Conservation (phyloP, 106 monocot species). For the Dendrobium catenatum region DNA sequence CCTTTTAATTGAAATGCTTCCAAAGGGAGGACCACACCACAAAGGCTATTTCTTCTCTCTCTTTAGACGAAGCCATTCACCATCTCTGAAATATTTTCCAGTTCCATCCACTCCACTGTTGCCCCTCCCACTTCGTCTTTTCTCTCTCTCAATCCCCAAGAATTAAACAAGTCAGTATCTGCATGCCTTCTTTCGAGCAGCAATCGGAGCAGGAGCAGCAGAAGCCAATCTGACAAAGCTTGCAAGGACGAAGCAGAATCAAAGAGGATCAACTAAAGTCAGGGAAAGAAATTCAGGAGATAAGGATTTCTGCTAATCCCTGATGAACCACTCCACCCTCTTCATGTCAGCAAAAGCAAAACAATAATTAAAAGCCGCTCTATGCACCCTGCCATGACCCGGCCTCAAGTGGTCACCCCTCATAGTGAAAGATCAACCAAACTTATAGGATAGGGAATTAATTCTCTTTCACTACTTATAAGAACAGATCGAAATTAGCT, state of each 20-base stretch:
- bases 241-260: not conserved
- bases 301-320: constrained; percentile 21
- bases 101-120: constrained; percentile 28
- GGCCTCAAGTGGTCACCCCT: not conserved
- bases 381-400: not conserved
- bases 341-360: not conserved
- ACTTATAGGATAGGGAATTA: not conserved
- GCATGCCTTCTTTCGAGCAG: not conserved
- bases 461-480: not conserved
- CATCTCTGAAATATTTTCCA: constrained; percentile 32
- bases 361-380: constrained; percentile 11
- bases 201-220: not conserved
- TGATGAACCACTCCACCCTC: constrained; percentile 14
- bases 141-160: not conserved
- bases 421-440: not conserved
- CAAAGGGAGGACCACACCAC: too few species aligned
- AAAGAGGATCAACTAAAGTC: not conserved
- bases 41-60: too few species aligned
- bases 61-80: constrained; percentile 18
- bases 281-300: not conserved
- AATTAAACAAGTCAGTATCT: not conserved
- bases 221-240: constrained; percentile 6
- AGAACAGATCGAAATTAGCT: not conserved
- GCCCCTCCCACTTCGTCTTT: not conserved
- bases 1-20: too few species aligned